Evolutionary conservation across 176 grass and related monocot species (phyloP), one percentile per base, ranked within the genome.

Genomic region (Phoenix dactylifera): DNA sequence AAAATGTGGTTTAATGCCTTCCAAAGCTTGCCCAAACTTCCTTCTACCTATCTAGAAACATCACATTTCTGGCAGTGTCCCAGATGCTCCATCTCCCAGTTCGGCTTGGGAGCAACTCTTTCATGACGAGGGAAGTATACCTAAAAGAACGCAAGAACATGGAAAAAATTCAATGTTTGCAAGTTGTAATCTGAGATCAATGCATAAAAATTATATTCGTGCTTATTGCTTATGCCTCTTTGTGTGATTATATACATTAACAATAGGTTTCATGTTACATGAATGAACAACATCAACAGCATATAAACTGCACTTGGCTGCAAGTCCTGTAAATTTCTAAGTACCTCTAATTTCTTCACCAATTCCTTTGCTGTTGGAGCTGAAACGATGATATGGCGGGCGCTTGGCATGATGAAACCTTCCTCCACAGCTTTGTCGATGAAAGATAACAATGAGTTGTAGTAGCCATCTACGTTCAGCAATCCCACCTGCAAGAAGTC

Each of bases 341-440:
- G 29, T 64, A 96, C 93, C 93, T 99, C 94, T 55, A 99, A 62
- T 71, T 99, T 99, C 50, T 89, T 84, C 84, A 99, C 76, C 58
- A 99, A 81, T 70, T 99, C 94, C 39, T 80, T 76, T 6, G 85
- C 94, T 0, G 87, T 99, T 1, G 88, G 94, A 16, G 88, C 94
- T 16, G 89, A 79, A 23, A 99, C 82, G 64, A 99, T 80, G 79
- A 99, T 99, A 68, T 84, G 94, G 24, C 94, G 88, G 1, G 94
- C 88, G 50, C 76, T 77, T 1, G 82, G 65, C 71, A 71, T 99
- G 60, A 99, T 93, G 75, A 99, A 99, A 22, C 94, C 94, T 55
- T 99, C 94, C 78, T 99, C 94, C 0, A 99, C 94, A 3, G 94
- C 94, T 79, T 99, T 93, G 79, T 99, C 94, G 59, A 99, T 99